Conservation (phyloP, 2,329 filamentous ascomycete species). For the Claviceps sp. region DNA sequence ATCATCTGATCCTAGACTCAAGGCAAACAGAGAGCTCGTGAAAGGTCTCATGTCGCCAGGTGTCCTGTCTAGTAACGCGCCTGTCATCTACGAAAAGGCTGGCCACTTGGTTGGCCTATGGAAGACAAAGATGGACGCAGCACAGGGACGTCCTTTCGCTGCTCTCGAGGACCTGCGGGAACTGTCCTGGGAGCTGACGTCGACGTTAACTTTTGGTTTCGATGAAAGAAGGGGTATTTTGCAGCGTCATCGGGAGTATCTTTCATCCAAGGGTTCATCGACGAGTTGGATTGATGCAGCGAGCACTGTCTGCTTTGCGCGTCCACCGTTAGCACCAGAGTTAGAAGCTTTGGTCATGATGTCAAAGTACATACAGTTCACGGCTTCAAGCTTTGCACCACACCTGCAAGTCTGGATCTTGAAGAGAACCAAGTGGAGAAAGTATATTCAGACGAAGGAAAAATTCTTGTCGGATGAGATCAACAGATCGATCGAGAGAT, state of each 20-base stretch:
- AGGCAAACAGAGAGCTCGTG: slow-evolving; percentile 14
- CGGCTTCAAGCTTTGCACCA: background rate
- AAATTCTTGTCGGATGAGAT: slow-evolving; percentile 6
- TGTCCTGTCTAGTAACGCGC: slow-evolving; percentile 15
- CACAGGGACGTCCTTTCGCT: slow-evolving; percentile 17
- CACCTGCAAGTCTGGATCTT: slow-evolving; percentile 16
- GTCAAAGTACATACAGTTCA: background rate
- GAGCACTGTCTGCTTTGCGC: background rate
- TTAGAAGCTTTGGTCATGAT: background rate
- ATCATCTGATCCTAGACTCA: slow-evolving; percentile 15
- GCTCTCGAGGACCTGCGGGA: slow-evolving; percentile 17
- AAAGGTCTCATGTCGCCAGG: slow-evolving; percentile 17
- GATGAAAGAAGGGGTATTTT: background rate
- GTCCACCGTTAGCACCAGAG: background rate
- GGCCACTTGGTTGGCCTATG: slow-evolving; percentile 18
- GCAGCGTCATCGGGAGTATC: background rate
- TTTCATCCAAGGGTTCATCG: background rate
- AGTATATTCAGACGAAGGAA: slow-evolving; percentile 2
- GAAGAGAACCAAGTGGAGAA: slow-evolving; percentile 5
- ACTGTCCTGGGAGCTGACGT: slow-evolving; percentile 18
- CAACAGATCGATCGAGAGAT: background rate
- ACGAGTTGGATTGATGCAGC: background rate
- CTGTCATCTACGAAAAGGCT: slow-evolving; percentile 17
- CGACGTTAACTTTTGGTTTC: background rate
- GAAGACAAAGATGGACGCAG: slow-evolving; percentile 14